phyloP scores from a whole-genome alignment of 2,329 filamentous ascomycete species.

The Whalleya microplaca region DNA sequence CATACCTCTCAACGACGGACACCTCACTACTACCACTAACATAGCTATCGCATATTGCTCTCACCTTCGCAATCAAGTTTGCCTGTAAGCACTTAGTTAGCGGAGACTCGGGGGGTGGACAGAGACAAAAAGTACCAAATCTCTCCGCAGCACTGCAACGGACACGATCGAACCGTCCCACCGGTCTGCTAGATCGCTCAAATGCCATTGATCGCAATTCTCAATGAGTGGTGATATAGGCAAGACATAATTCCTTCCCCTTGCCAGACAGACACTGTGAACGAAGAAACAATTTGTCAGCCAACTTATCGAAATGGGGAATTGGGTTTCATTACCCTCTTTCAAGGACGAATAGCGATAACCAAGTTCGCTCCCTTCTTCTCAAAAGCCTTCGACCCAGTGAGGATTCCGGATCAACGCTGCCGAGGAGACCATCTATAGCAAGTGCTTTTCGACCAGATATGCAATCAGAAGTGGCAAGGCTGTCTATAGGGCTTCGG shows the following conservation, averaged over 20 bases:
- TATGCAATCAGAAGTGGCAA: slow-evolving; percentile 71
- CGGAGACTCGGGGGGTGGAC: neutral
- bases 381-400: slow-evolving; percentile 64
- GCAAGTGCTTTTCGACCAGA: slow-evolving; percentile 66
- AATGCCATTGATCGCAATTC: slow-evolving; percentile 71
- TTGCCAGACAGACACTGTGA: slow-evolving; percentile 65
- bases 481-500: slow-evolving; percentile 46
- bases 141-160: slow-evolving; percentile 69
- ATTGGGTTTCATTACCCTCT: slow-evolving; percentile 53
- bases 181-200: slow-evolving; percentile 63
- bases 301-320: neutral
- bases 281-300: slow-evolving; percentile 22
- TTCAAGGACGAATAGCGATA: slow-evolving; percentile 73
- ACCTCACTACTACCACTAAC: slow-evolving; percentile 53
- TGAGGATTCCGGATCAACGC: slow-evolving; percentile 63
- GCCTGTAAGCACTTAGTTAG: slow-evolving; percentile 42
- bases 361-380: slow-evolving; percentile 70
- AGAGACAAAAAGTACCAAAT: slow-evolving; percentile 53
- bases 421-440: slow-evolving; percentile 71
- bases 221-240: slow-evolving; percentile 68
- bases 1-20: slow-evolving; percentile 56
- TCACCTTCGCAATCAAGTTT: slow-evolving; percentile 59
- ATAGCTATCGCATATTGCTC: slow-evolving; percentile 63
- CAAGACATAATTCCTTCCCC: slow-evolving; percentile 70
- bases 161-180: slow-evolving; percentile 74